Base-by-base conservation (phyloP, 306 rosid genomes). In the Prinsepia uniflora region DNA sequence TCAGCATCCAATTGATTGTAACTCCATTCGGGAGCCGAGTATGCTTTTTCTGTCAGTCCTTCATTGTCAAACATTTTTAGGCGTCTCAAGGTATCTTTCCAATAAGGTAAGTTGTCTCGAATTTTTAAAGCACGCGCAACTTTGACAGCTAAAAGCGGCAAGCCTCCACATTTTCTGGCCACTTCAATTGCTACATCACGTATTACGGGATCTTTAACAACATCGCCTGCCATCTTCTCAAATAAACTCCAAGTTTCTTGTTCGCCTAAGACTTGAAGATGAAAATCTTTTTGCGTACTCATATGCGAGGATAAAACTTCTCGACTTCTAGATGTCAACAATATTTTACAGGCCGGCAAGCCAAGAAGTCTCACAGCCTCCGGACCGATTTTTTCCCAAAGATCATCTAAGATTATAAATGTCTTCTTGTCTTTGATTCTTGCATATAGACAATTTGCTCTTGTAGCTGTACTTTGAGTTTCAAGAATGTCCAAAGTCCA, bases 341-440 rank as follows among this genome's bases (percentile, higher is more conserved):
- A 13, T 12, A 86, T 34, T 55, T 78, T 86, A 9, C 84, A 76
- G 10, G 47, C 74, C 4, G 0, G 24, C 5, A 34, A 10, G 1
- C 19, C 22, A 13, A 81, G 84, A 59, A 86, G 19, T 2, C 90
- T 85, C 0, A 86, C 43, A 11, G 1, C 15, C 44, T 78, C 71
- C 34, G 83, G 73, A 62, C 81, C 79, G 55, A 86, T 63, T 12
- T 49, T 55, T 15, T 14, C 61, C 87, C 81, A 83, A 0, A 86
- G 61, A 62, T 80, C 87, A 54, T 86, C 90, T 2, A 86, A 40
- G 22, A 86, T 66, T 15, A 86, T 12, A 5, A 85, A 42, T 5
- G 54, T 58, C 1, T 10, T 73, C 2, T 63, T 59, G 1, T 52
- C n/a, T 41, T 44, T 72, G 53, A 79, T 3, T 14, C 79, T 50